Conservation (phyloP, 768 basidiomycete genomes). For the Cubamyces lactineus region DNA sequence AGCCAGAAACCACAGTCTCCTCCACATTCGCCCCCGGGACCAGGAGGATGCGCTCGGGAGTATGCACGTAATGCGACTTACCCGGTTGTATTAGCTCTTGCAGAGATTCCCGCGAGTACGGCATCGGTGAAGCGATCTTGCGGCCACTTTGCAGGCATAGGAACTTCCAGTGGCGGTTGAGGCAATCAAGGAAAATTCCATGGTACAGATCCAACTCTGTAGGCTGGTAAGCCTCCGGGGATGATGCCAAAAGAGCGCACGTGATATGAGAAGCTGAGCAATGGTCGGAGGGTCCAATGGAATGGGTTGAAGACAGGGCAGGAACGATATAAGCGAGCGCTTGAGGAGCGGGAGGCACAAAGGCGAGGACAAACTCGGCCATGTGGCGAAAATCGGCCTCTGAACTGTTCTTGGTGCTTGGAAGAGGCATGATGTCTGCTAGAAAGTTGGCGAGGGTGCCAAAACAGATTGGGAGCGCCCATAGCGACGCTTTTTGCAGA, state of each 20-base stretch:
- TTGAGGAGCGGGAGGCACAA: too few species aligned
- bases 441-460: too few species aligned
- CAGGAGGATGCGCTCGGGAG: background rate
- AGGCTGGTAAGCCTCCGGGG: background rate
- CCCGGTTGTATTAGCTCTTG: background rate
- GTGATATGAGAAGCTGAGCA: background rate
- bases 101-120: background rate
- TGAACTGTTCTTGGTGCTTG: too few species aligned
- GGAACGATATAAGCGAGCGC: too few species aligned
- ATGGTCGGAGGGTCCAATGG: background rate
- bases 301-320: too few species aligned
- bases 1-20: background rate
- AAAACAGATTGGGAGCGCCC: too few species aligned
- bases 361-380: too few species aligned
- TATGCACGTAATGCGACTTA: background rate
- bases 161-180: background rate
- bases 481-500: too few species aligned
- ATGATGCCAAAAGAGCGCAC: background rate
- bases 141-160: background rate
- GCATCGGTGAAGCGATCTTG: background rate
- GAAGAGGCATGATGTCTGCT: too few species aligned
- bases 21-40: background rate
- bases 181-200: background rate
- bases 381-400: too few species aligned
- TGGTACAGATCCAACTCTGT: background rate